Evolutionary conservation across 306 rosid species (phyloP).

Genomic region (Malus domestica): ASM211411v1 NC_041805.1:12432501-12433000

Average conservation of each 20-base stretch:
- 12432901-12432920: constrained; percentile 29
- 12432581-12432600: constrained; percentile 31
- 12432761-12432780: constrained; percentile 28
- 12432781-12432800: constrained; percentile 28
- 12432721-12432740: constrained; percentile 31
- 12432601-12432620: constrained; percentile 37
- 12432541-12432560: constrained; percentile 12
- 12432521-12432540: constrained; percentile 25
- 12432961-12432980: no score
- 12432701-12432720: constrained; percentile 28
- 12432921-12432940: constrained; percentile 24
- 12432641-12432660: constrained; percentile 27
- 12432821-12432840: constrained; percentile 36
- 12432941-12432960: constrained; percentile 31
- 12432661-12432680: constrained; percentile 43
- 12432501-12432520: constrained; percentile 19
- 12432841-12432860: constrained; percentile 37
- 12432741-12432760: constrained; percentile 29
- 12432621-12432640: constrained; percentile 29
- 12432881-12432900: constrained; percentile 24
- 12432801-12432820: constrained; percentile 36
- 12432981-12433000: no score
- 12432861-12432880: constrained; percentile 32
- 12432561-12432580: constrained; percentile 17
- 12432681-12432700: constrained; percentile 31